Conservation (phyloP, 805 yeast genomes). For the Yarrowia sp. region DNA sequence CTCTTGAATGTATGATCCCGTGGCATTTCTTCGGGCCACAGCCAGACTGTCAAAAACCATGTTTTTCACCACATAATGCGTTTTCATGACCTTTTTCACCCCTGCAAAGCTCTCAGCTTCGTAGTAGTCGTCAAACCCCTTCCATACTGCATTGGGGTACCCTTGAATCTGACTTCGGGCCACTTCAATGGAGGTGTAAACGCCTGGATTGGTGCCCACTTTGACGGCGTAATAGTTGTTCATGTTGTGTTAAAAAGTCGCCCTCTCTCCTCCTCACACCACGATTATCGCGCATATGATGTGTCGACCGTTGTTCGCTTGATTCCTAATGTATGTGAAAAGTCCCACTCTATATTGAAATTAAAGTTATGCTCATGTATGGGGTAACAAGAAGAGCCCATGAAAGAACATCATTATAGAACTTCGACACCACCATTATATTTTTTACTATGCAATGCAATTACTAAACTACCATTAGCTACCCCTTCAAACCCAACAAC, state of each 20-base stretch:
- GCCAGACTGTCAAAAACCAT: too few relatives aligned
- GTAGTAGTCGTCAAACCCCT: not conserved
- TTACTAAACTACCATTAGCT: not conserved
- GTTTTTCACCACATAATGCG: too few relatives aligned
- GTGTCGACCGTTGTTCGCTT: too few relatives aligned
- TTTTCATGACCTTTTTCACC: too few relatives aligned
- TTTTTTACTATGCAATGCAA: not conserved
- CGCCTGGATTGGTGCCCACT: not conserved
- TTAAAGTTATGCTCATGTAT: too few relatives aligned
- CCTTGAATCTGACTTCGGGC: not conserved
- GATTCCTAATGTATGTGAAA: too few relatives aligned
- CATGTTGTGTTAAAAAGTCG: not conserved
- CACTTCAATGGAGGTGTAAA: not conserved
- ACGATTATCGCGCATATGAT: too few relatives aligned
- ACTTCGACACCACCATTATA: too few relatives aligned
- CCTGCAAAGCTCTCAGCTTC: not conserved
- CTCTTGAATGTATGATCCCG: not conserved
- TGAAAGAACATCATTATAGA: too few relatives aligned
- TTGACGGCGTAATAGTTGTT: not conserved
- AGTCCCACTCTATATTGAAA: too few relatives aligned
- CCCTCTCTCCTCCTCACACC: too few relatives aligned
- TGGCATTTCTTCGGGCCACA: too few relatives aligned
- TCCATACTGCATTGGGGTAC: not conserved
- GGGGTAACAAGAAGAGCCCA: not conserved
- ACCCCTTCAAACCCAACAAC: constrained; percentile 30